Base-by-base conservation (phyloP, 2,329 filamentous ascomycete genomes). In the Colletotrichum sp. region DNA sequence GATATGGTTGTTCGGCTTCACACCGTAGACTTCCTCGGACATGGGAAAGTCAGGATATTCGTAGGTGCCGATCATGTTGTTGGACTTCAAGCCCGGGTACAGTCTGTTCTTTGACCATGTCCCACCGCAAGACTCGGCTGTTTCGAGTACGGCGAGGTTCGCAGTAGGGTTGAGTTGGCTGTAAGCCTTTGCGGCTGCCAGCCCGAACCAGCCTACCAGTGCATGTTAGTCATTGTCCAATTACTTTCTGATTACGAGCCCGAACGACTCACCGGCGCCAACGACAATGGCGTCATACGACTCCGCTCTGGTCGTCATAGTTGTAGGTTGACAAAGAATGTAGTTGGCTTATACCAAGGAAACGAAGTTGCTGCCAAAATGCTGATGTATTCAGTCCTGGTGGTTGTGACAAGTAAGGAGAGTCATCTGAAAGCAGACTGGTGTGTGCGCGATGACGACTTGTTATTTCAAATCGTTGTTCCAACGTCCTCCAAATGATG, bases 1-100 rank as follows among this genome's bases (percentile, higher is more conserved):
- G 8, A 87, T 85, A 55, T 87, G 84, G 16, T 77, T 63, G 9
- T 79, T 78, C 5, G 80, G 75, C 39, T 81, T 80, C 16, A 87
- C 80, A 2, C 83, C 84, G 76, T 88, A 90, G 1, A 81, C 85
- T 4, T 85, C 84, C 32, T 83, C 82, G 11, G 83, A 81, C 91
- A 94, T 92, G 7, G 91, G 91, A 73, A 92, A 93, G 77, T 93
- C 92, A 8, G 88, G 88, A 77, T 88, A 93, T 79, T 94, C 92
- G 78, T 92, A 93, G 1, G 89, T 90, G 25, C 92, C 92, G 9
- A 89, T 81, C 80, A 93, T 86, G 78, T 94, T 94, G 82, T 94
- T 94, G 5, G 91, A 89, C 74, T 90, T 91, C 60, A 94, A 86
- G 3, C 90, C 90, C 0, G 90, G 88, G 80, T 94, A 91, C 1